These are phyloP conservation scores for Trichoderma cornu-damae DNA, from an alignment of 2,329 filamentous ascomycete genomes.

Conservation along the genomic window DNA sequence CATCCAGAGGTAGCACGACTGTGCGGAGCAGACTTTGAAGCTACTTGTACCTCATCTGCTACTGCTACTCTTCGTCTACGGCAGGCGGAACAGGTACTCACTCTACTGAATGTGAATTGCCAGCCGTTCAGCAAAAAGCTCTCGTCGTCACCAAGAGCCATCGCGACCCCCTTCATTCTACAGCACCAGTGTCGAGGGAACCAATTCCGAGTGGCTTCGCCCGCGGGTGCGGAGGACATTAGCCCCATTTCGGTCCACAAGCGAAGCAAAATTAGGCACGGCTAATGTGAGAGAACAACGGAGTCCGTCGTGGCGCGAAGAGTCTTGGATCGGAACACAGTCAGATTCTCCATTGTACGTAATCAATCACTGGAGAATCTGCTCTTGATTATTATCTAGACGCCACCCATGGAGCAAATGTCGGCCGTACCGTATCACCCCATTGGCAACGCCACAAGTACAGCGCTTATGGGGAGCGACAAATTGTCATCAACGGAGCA, in stretches of 20 bases:
- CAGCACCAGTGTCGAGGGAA: neutral
- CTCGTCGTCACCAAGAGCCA: neutral
- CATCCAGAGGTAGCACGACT: too few relatives aligned
- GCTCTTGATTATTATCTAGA: neutral
- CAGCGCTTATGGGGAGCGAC: neutral
- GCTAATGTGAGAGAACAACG: neutral
- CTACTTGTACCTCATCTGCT: too few relatives aligned
- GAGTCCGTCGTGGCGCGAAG: neutral
- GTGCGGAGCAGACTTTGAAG: too few relatives aligned
- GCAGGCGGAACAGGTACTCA: too few relatives aligned
- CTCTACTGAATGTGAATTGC: too few relatives aligned
- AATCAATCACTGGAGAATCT: neutral
- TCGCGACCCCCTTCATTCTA: neutral
- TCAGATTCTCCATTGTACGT: conserved; percentile 1
- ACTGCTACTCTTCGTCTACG: too few relatives aligned
- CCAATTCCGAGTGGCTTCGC: neutral
- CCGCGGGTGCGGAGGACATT: neutral
- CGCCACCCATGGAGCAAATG: conserved; percentile 2
- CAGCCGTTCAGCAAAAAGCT: too few relatives aligned
- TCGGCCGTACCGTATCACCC: neutral
- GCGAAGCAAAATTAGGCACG: neutral
- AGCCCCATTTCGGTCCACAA: neutral
- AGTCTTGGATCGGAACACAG: neutral
- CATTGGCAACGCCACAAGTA: neutral
- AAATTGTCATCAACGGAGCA: neutral